phyloP scores from a whole-genome alignment of 306 rosid species.

The Hylodesmum podocarpum region DNA sequence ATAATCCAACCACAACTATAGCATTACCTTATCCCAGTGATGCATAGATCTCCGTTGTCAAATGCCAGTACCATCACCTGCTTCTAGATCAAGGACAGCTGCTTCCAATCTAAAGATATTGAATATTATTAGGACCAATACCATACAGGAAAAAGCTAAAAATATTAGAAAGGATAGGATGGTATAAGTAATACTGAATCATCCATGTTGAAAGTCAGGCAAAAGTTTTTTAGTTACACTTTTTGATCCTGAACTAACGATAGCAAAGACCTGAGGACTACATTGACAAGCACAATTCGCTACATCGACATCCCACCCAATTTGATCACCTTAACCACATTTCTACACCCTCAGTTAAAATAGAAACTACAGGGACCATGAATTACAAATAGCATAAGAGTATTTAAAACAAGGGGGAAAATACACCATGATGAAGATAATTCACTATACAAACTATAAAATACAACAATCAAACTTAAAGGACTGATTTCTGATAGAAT shows the following conservation, averaged over 20 bases:
- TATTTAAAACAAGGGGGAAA: not conserved
- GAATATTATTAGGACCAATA: conserved; percentile 27
- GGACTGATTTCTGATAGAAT: conserved; percentile 39
- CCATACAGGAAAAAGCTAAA: not conserved
- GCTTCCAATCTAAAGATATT: conserved; percentile 65
- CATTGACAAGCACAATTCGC: too few species aligned
- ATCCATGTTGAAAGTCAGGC: conserved; percentile 14
- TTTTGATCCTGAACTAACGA: not conserved
- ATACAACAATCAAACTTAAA: conserved; percentile 14
- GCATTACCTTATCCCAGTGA: conserved; percentile 92
- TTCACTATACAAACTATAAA: not conserved
- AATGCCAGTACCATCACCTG: conserved; percentile 82
- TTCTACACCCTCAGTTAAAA: conserved; percentile 10
- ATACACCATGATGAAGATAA: not conserved
- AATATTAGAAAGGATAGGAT: not conserved
- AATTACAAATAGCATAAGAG: conserved; percentile 13
- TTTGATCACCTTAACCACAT: conserved; percentile 6
- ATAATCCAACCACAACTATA: not conserved
- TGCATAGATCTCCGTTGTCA: conserved; percentile 74
- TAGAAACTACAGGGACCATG: not conserved
- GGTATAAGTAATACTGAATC: conserved; percentile 11
- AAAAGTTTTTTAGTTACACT: not conserved
- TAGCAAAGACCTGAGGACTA: not conserved
- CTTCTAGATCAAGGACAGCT: conserved; percentile 88
- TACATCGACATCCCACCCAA: too few species aligned